These are phyloP conservation scores for Casuarina cunninghamiana DNA, from an alignment of 306 rosid species.

Conservation along the genomic window DNA sequence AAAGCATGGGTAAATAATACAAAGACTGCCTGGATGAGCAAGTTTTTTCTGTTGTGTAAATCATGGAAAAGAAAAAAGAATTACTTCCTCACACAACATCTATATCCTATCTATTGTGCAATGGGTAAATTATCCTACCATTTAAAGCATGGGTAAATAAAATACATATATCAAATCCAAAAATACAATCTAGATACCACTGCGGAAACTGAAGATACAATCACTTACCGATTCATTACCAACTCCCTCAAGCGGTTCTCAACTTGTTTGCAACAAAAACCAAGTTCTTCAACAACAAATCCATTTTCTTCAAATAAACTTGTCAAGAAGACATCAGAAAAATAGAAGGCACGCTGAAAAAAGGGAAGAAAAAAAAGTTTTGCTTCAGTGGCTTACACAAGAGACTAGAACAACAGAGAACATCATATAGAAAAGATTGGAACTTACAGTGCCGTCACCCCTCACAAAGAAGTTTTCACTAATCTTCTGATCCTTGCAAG, in stretches of 20 bases:
- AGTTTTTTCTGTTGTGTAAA: not conserved
- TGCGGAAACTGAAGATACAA: slow-evolving; percentile 6
- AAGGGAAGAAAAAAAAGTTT: slow-evolving; percentile 20
- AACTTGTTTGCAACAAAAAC: slow-evolving; percentile 87
- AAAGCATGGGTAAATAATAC: not conserved
- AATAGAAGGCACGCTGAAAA: slow-evolving; percentile 91
- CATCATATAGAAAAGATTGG: slow-evolving; percentile 17
- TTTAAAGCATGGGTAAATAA: not conserved
- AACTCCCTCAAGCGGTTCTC: slow-evolving; percentile 86
- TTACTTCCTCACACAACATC: slow-evolving; percentile 18
- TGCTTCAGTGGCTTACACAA: slow-evolving; percentile 16
- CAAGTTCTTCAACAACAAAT: slow-evolving; percentile 65
- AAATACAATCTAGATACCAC: slow-evolving; percentile 1
- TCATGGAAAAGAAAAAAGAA: slow-evolving; percentile 11
- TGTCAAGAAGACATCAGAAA: slow-evolving; percentile 80
- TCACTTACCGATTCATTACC: slow-evolving; percentile 77
- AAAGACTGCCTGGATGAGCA: slow-evolving; percentile 11
- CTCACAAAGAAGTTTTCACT: slow-evolving; percentile 88
- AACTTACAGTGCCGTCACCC: slow-evolving; percentile 95
- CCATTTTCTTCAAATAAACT: slow-evolving; percentile 78
- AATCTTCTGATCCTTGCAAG: slow-evolving; percentile 83
- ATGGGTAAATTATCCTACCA: not conserved
- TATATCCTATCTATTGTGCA: not conserved
- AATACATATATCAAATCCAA: not conserved
- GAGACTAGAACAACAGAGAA: slow-evolving; percentile 1